phyloP scores from a whole-genome alignment of 805 yeast species.

The Metschnikowia santaceciliae region DNA sequence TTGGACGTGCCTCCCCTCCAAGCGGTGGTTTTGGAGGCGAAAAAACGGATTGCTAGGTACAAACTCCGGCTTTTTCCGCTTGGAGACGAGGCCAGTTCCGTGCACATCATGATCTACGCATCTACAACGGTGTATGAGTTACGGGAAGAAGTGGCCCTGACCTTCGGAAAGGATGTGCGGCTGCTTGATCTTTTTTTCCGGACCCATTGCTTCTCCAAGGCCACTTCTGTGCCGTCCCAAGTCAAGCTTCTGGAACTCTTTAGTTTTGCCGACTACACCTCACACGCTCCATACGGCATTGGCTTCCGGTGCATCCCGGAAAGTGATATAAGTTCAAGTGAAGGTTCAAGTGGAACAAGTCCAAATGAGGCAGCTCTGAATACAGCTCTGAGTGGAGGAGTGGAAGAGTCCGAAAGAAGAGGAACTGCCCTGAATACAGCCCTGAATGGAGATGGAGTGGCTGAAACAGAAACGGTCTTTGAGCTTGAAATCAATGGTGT shows the following conservation, averaged over 20 bases:
- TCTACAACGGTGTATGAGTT: conserved; percentile 4
- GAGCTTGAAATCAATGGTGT: conserved; percentile 8
- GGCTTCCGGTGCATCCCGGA: not conserved
- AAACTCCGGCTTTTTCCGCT: not conserved
- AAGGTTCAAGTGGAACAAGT: too few species aligned
- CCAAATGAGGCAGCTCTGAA: too few species aligned
- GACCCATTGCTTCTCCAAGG: conserved; percentile 6
- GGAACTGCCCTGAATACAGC: too few species aligned
- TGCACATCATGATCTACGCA: not conserved
- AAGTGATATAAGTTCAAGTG: too few species aligned
- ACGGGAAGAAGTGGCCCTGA: not conserved
- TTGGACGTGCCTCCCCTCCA: conserved; percentile 28
- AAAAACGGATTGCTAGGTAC: not conserved
- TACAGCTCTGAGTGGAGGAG: too few species aligned
- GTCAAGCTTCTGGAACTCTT: conserved; percentile 3
- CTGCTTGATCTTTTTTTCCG: conserved; percentile 3
- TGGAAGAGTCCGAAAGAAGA: too few species aligned
- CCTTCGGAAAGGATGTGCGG: not conserved
- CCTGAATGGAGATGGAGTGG: too few species aligned
- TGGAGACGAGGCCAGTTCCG: not conserved
- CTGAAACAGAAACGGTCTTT: not conserved
- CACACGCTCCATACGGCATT: not conserved
- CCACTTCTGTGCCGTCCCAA: not conserved
- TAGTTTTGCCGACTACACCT: conserved; percentile 1
- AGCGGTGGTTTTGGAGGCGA: conserved; percentile 12